Conservation (phyloP, 139 green algal genomes). For the Astrephomene gubernaculifera region DNA sequence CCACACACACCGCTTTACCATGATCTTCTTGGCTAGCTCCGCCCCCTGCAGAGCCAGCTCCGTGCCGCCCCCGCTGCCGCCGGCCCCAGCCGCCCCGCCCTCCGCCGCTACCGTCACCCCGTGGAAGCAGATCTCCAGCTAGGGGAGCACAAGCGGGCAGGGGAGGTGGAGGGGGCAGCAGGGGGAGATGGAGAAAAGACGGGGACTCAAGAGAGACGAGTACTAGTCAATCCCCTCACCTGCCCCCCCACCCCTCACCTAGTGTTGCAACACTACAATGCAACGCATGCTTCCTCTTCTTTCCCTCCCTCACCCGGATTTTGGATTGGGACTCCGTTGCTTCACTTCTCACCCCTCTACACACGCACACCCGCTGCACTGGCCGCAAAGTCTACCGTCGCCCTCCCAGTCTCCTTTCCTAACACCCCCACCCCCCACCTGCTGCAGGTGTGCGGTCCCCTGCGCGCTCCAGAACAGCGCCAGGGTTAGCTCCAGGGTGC, state of each 20-base stretch:
- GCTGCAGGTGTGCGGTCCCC: conserved; percentile 37
- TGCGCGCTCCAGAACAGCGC: conserved; percentile 80
- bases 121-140: conserved; percentile 83
- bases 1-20: background rate
- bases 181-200: background rate
- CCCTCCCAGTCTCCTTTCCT: too few relatives aligned
- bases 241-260: background rate
- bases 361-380: too few relatives aligned
- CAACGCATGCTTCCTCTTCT: too few relatives aligned
- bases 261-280: too few relatives aligned
- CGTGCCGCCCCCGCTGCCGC: conserved; percentile 7
- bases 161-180: background rate
- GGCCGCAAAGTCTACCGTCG: too few relatives aligned
- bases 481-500: conserved; percentile 87
- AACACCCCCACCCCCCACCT: background rate
- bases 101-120: conserved; percentile 59
- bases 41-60: conserved; percentile 51
- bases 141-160: background rate
- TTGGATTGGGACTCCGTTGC: too few relatives aligned
- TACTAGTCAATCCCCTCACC: background rate
- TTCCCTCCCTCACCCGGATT: too few relatives aligned
- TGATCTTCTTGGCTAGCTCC: conserved; percentile 42
- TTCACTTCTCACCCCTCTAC: too few relatives aligned
- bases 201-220: background rate
- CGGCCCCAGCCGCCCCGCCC: background rate